Evolutionary conservation across 2,329 filamentous ascomycete genomes (phyloP).

Genomic region (Sarocladiaceae sp.): DNA sequence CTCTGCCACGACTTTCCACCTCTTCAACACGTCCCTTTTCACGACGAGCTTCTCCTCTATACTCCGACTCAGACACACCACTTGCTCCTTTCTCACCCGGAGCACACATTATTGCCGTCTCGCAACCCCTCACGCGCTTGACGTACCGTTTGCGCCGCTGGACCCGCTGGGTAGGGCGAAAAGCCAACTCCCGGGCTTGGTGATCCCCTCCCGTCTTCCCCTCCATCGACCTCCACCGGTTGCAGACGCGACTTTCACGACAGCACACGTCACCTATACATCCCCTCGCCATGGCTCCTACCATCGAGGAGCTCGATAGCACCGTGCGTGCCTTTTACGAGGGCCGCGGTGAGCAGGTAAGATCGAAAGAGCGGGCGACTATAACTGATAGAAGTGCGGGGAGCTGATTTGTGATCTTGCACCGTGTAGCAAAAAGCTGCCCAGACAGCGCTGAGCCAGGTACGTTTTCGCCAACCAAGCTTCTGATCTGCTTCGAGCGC

Average conservation of each 20-base stretch:
- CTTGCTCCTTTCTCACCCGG: not conserved
- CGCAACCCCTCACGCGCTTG: not conserved
- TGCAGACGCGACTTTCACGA: conserved; percentile 7
- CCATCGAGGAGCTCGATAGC: conserved; percentile 92
- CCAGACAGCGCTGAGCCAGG: conserved; percentile 88
- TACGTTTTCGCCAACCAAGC: conserved; percentile 42
- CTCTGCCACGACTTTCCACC: not conserved
- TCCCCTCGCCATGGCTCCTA: conserved; percentile 53
- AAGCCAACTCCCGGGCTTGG: conserved; percentile 9
- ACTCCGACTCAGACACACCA: not conserved
- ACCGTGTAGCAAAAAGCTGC: conserved; percentile 83
- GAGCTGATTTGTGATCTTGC: conserved; percentile 13
- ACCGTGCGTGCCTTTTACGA: conserved; percentile 97
- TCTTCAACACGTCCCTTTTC: not conserved
- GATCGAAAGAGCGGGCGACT: conserved; percentile 22
- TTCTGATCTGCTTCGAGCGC: not conserved
- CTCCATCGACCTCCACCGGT: conserved; percentile 5
- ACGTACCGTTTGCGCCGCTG: conserved; percentile 2
- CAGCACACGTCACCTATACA: conserved; percentile 20
- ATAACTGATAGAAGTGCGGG: conserved; percentile 2
- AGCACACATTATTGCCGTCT: not conserved
- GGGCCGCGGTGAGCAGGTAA: conserved; percentile 87
- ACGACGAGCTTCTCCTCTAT: not conserved
- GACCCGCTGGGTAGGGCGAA: conserved; percentile 10
- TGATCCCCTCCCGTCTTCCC: conserved; percentile 9